Evolutionary conservation across 257 asterid genomes (phyloP).

Genomic region (Anisodus acutangulus): DNA sequence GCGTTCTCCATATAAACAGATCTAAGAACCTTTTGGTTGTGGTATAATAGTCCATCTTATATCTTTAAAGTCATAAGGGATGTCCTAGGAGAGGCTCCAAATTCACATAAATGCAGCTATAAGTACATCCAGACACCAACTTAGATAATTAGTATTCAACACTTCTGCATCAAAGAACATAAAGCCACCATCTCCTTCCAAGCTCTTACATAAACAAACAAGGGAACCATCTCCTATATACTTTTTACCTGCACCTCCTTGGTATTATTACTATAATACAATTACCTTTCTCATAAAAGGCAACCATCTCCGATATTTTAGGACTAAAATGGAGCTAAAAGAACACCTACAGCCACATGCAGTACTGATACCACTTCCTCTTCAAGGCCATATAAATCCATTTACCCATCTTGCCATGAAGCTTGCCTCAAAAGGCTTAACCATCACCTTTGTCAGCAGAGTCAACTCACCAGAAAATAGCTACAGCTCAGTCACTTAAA

Average conservation of each 20-base stretch:
- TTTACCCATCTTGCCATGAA: slow-evolving; percentile 33
- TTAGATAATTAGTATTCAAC: neutral
- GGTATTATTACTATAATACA: neutral
- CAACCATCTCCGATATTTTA: neutral
- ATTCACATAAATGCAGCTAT: neutral
- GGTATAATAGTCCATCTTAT: neutral
- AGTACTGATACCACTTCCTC: slow-evolving; percentile 36
- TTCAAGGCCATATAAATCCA: slow-evolving; percentile 50
- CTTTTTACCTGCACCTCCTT: neutral
- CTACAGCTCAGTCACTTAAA: neutral
- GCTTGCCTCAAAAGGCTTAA: slow-evolving; percentile 46
- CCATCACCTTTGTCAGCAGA: slow-evolving; percentile 40
- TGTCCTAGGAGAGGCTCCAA: neutral
- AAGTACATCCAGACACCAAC: neutral
- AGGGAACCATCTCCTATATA: neutral
- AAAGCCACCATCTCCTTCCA: neutral
- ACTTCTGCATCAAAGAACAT: slow-evolving; percentile 6
- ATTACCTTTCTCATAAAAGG: neutral
- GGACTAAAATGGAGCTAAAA: neutral
- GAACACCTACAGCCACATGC: slow-evolving; percentile 31
- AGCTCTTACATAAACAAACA: neutral
- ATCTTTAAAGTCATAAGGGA: neutral
- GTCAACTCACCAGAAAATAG: slow-evolving; percentile 34
- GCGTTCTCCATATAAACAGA: neutral
- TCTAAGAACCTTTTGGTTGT: neutral